Evolutionary conservation across 768 basidiomycete genomes (phyloP), one percentile per base, ranked within the genome.

Genomic region (Termitomyces sp.): DNA sequence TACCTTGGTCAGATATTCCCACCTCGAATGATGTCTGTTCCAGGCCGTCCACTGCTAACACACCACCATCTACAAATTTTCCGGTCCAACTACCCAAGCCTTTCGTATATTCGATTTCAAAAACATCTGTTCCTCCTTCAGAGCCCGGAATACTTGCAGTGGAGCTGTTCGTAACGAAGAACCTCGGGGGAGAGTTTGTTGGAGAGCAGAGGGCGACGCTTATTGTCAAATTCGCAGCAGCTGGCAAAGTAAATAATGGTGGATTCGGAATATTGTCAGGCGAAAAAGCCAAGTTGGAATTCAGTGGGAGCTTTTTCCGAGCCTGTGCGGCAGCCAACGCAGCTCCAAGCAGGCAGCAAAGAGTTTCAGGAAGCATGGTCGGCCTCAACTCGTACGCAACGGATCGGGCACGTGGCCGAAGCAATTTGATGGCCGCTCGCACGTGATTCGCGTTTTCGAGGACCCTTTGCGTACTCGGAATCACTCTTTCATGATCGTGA

Each of bases 91-190:
- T 69, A 4, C 84, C 87, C 17, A 68, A 66, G 2, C 86, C 87
- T 43, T 75, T 62, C 9, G 66, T 53, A 34, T 85, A 51, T 0
- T 47, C 52, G 17, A 88, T 78, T 64, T 87, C 81, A 51, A 69
- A 74, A 6, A 75, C 73, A 61, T 76, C 71, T 0, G 59, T 54
- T 3, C 74, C 74, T 12, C 74, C 77, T 5, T 43, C 55, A 2
- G 73, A 64, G 1, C 73, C 70, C 9, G 82, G 76, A 54, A 68
- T 62, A 22, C 63, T 64, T 41, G 64, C 48, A 11, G 65, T 64
- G 9, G 71, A 73, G 53, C 69, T 71, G 59, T 85, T 88, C 0
- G 80, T 78, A 3, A 90, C 62, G 58, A 86, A 82, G 60, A 90
- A 84, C 15, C 77, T 74, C 7, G 83, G 79, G 0, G 71, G 58